Conservation (phyloP, 495 filamentous ascomycete genomes). For the Talaromyces nanjingensis region DNA sequence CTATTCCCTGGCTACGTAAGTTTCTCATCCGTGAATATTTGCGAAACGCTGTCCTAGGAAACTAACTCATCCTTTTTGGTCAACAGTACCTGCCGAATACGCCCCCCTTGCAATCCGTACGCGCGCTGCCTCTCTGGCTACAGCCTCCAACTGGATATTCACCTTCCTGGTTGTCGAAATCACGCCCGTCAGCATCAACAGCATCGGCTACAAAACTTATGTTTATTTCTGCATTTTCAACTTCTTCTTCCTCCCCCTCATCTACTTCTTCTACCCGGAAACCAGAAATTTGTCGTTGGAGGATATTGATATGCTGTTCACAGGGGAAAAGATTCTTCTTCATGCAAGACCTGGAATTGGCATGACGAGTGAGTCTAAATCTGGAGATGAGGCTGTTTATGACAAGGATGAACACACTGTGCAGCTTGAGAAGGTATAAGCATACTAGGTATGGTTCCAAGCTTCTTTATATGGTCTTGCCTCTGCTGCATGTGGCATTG, state of each 20-base stretch:
- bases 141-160: slow-evolving; percentile 32
- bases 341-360: background rate
- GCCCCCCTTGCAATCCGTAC: slow-evolving; percentile 30
- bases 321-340: slow-evolving; percentile 3
- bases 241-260: slow-evolving; percentile 60
- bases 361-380: background rate
- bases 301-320: slow-evolving; percentile 66
- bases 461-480: too few species aligned
- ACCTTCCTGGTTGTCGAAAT: slow-evolving; percentile 37
- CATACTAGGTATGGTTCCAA: too few species aligned
- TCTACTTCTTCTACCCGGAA: slow-evolving; percentile 71
- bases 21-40: background rate
- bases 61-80: background rate
- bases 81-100: slow-evolving; percentile 27
- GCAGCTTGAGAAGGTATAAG: slow-evolving; percentile 4
- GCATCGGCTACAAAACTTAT: slow-evolving; percentile 36
- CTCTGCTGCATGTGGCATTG: too few species aligned
- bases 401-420: background rate
- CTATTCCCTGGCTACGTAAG: slow-evolving; percentile 30
- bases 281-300: slow-evolving; percentile 61
- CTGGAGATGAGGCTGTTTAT: background rate
- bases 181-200: slow-evolving; percentile 29
- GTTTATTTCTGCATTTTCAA: slow-evolving; percentile 53
- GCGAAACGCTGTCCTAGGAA: background rate
- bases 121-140: slow-evolving; percentile 24